A percentile compares a stretch with the other conserved stretches of the same genome.
Evolutionary conservation across 768 basidiomycete genomes (phyloP).

Genomic region (Termitomyces titanicus): DNA sequence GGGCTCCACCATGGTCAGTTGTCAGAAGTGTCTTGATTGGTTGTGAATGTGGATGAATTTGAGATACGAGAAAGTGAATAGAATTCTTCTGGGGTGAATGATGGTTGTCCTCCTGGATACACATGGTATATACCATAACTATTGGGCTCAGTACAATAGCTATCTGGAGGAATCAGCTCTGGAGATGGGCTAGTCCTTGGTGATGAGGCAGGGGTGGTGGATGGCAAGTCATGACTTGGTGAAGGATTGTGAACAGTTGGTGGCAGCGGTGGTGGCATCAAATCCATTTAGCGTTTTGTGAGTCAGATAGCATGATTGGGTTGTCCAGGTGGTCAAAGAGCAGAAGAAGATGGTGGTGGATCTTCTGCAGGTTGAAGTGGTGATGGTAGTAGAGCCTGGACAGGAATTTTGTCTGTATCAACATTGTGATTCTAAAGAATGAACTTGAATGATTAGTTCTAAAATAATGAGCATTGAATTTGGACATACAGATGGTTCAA

Average conservation of each 20-base stretch:
- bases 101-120: constrained; percentile 2
- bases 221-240: no score
- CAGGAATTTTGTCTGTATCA: neutral
- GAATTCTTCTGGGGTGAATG: no score
- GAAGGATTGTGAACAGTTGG: neutral
- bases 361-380: no score
- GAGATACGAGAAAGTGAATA: neutral
- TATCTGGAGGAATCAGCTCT: neutral
- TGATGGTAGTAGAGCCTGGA: neutral
- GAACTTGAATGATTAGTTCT: neutral
- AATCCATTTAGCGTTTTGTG: neutral
- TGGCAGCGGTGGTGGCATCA: constrained; percentile 1
- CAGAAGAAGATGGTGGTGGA: neutral
- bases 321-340: neutral
- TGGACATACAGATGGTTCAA: neutral
- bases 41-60: no score
- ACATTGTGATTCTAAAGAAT: neutral
- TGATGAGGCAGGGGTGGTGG: neutral
- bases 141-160: neutral
- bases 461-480: neutral
- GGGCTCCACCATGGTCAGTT: neutral
- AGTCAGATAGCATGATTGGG: neutral
- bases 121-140: constrained; percentile 7
- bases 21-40: no score
- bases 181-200: neutral